Conservation (phyloP, 108 stramenopile genomes). For the Thalassiosira profunda region DNA sequence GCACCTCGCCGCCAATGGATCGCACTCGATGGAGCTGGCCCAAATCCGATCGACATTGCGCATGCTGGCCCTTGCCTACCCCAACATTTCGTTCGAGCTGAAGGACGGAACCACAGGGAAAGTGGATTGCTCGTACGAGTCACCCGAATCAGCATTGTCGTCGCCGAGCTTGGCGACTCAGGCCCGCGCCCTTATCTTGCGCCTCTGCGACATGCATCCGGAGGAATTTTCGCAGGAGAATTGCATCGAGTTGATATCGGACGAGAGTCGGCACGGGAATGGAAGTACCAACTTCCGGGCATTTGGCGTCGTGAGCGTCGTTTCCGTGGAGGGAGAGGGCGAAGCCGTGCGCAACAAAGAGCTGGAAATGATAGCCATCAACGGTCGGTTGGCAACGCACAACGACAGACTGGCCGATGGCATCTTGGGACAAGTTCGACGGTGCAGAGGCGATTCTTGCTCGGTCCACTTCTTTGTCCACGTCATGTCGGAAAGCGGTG, state of each 20-base stretch:
- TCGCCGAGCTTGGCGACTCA: constrained; percentile 9
- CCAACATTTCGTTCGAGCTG: constrained; percentile 20
- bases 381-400: constrained; percentile 9
- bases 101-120: constrained; percentile 8
- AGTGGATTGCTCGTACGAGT: not conserved
- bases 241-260: not conserved
- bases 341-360: constrained; percentile 13
- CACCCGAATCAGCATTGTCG: not conserved
- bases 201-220: constrained; percentile 11
- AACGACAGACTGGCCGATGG: constrained; percentile 12
- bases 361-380: constrained; percentile 17
- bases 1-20: too few species aligned
- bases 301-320: constrained; percentile 17
- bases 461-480: constrained; percentile 7
- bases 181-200: constrained; percentile 5
- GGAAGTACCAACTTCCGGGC: constrained; percentile 1
- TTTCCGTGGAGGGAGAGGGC: not conserved
- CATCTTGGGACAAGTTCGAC: not conserved
- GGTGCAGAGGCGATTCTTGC: not conserved
- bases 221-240: not conserved
- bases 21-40: not conserved
- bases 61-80: constrained; percentile 25
- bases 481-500: not conserved
- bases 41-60: constrained; percentile 7
- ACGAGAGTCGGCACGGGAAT: constrained; percentile 3